Evolutionary conservation across 2,329 filamentous ascomycete genomes (phyloP), one percentile per base, ranked within the genome.

Genomic region (Grosmannia huntii): DNA sequence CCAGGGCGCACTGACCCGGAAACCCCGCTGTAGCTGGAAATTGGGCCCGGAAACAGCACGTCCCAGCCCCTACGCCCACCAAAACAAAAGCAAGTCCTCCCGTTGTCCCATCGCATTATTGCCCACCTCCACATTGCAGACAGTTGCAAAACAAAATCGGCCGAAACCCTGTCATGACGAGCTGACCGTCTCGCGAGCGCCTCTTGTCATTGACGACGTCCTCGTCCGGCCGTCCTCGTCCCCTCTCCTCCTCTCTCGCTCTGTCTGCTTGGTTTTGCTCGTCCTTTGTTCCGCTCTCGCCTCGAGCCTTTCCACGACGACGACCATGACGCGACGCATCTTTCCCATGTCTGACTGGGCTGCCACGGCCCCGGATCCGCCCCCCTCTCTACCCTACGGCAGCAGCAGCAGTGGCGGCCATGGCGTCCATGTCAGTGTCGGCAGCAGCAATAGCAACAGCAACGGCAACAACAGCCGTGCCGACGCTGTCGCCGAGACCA

Each of bases 341-440:
- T 70, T 73, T 61, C 69, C 71, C 55, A 64, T 73, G 59, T 66
- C 67, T 61, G 74, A 76, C 61, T 75, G 72, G 74, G 70, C 72
- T 10, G 16, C 55, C 49, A 67, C 72, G 25, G 62, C 65, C 56
- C 74, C 75, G 62, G 75, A 78, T 64, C 38, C 36, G 23, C 12
- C 41, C 19, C 38, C 36, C 36, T 11, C 41, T 27, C 23, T 16
- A 3, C 36, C 36, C 25, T 23, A 31, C n/a, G 53, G 36, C 25
- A 14, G 12, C 23, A 19, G 50, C 50, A n/a, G 25, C 49, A 12
- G 33, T 19, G 25, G 12, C n/a, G n/a, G n/a, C n/a, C 38, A 41
- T 16, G 38, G 14, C 12, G 38, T 19, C 38, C 14, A 16, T 41
- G n/a, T 25, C n/a, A n/a, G n/a, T 28, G 5, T 25, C 25, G 48